Base-by-base conservation (phyloP, 305 asterid genomes). In the Fraxinus platypoda region DNA sequence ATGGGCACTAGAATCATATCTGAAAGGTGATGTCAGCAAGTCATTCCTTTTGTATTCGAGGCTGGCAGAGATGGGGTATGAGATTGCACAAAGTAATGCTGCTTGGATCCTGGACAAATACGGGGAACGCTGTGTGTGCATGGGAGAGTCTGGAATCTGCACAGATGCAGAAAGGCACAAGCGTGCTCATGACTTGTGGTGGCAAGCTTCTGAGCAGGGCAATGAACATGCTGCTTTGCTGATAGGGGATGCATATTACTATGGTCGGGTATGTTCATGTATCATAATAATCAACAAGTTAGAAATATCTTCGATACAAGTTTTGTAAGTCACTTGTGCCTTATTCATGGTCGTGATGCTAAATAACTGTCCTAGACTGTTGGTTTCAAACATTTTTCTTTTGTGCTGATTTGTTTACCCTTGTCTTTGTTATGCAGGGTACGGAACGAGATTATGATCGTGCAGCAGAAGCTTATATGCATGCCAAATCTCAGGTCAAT, bases 121-220 rank as follows among this genome's bases (percentile, higher is more conserved):
- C 78, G 98, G 89, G 75, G 91, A 88, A 76, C 89, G 83, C 26
- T 90, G 97, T 82, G 87, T 91, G 91, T 95, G 99, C 90, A 85
- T 95, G 87, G 94, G 91, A 83, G 93, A 87, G 84, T 87, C 89
- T 77, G 90, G 89, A 33, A 77, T 88, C 62, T 90, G 93, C 89
- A 85, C 84, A 25, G 93, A 87, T 83, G 85, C 83, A 46, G 90
- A 90, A 85, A 88, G 90, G 83, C 90, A 88, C 80, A 87, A 85
- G 82, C 87, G 82, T 6, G 87, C 90, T 34, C 91, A 90, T 81
- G 85, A 89, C 80, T 77, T 90, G 81, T 95, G 98, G 99, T 95
- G 99, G 99, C 95, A 91, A 90, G 99, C 99, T 80, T 95, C 99
- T 79, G 99, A 94, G 85, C 99, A 94, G 94, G 99, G 99, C 31